Conservation (phyloP, 176 grass and related monocot species). For the Raddia distichophylla region DNA sequence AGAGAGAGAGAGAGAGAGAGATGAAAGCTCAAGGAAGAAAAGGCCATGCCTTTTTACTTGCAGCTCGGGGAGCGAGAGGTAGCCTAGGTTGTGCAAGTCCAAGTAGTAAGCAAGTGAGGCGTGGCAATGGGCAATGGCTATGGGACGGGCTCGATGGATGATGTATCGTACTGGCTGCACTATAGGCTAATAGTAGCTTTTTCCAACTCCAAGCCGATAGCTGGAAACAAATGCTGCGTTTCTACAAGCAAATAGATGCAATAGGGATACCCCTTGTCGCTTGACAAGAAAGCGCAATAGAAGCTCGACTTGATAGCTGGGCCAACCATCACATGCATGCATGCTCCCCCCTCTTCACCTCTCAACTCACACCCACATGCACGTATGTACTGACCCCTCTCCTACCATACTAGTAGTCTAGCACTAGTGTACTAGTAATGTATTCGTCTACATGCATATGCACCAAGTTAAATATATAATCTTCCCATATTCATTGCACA, state of each 20-base stretch:
- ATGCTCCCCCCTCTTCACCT: slow-evolving; percentile 29
- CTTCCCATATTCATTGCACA: background rate
- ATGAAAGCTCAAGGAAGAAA: background rate
- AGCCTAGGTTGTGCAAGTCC: background rate
- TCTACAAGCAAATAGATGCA: slow-evolving; percentile 59
- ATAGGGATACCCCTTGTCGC: slow-evolving; percentile 51
- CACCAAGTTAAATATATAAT: background rate
- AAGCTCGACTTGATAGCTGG: slow-evolving; percentile 67
- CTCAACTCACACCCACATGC: slow-evolving; percentile 46
- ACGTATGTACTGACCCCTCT: background rate
- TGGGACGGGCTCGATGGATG: background rate
- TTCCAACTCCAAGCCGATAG: slow-evolving; percentile 35
- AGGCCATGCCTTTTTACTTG: slow-evolving; percentile 26
- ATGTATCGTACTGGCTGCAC: slow-evolving; percentile 42
- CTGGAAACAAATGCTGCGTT: slow-evolving; percentile 42
- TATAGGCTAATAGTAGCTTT: slow-evolving; percentile 38
- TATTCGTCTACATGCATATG: background rate
- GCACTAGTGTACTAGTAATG: background rate
- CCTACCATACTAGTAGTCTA: background rate
- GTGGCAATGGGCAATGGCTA: background rate
- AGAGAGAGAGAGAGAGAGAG: background rate
- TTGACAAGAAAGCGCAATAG: slow-evolving; percentile 87
- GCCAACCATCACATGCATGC: slow-evolving; percentile 72
- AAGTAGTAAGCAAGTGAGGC: background rate
- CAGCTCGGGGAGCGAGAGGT: background rate